Percentiles rank a stretch among this genome's conserved stretches.
These are phyloP conservation scores for Salinomyces thailandicus DNA, from an alignment of 2,329 filamentous ascomycete genomes.

Conservation along the genomic window DNA sequence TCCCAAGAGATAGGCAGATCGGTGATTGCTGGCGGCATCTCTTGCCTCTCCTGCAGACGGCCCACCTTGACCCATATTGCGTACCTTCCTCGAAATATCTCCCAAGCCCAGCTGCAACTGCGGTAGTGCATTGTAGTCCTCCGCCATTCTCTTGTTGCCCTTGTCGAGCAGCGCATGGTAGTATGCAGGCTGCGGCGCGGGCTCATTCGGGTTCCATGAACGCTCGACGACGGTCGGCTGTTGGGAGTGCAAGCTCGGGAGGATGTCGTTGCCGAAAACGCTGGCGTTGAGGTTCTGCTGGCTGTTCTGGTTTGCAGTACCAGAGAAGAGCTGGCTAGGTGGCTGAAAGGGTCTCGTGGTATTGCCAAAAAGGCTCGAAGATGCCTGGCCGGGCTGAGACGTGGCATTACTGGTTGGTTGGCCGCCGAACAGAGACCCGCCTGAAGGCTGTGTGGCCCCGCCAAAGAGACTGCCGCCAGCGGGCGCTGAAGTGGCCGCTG, in stretches of 20 bases:
- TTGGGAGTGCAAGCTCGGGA: conserved; percentile 4
- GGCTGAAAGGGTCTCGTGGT: conserved; percentile 3
- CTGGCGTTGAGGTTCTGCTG: conserved; percentile 6
- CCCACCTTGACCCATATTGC: conserved; percentile 65
- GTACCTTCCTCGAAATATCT: conserved; percentile 68
- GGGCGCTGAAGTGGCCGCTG: neutral
- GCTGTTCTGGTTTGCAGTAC: conserved; percentile 1
- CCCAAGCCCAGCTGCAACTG: conserved; percentile 83
- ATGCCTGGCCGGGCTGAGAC: neutral
- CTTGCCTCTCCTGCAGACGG: conserved; percentile 43
- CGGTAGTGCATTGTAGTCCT: conserved; percentile 62
- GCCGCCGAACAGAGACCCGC: neutral
- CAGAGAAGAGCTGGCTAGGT: conserved; percentile 1
- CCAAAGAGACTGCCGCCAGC: conserved; percentile 3
- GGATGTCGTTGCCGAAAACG: conserved; percentile 7
- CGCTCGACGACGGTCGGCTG: conserved; percentile 2
- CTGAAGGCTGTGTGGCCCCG: neutral
- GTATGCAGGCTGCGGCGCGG: conserved; percentile 34
- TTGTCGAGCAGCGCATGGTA: conserved; percentile 56
- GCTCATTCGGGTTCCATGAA: neutral
- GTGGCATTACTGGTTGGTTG: neutral
- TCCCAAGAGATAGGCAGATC: conserved; percentile 78
- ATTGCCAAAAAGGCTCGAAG: conserved; percentile 8
- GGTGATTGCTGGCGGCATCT: conserved; percentile 29
- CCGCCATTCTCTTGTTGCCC: conserved; percentile 56